Percentiles rank a stretch among this genome's conserved stretches.
These are phyloP conservation scores for Pseudocercospora fuligena DNA, from an alignment of 2,329 filamentous ascomycete species.

Conservation along the genomic window DNA sequence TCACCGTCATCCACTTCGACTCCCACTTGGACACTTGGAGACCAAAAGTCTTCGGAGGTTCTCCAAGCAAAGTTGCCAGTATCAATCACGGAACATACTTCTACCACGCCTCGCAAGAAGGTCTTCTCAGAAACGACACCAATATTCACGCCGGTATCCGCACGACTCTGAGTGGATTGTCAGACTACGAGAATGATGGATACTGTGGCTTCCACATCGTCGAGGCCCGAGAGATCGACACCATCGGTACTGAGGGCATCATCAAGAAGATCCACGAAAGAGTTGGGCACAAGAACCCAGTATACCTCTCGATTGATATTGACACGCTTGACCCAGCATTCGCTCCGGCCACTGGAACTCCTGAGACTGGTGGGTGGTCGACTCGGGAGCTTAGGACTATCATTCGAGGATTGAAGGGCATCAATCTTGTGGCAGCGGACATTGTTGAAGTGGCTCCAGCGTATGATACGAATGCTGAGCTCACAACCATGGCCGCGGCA, in stretches of 20 bases:
- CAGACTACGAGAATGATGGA: slow-evolving; percentile 83
- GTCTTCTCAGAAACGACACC: slow-evolving; percentile 77
- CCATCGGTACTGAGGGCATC: slow-evolving; percentile 70
- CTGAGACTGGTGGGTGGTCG: slow-evolving; percentile 77
- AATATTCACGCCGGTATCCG: slow-evolving; percentile 89
- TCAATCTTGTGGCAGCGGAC: slow-evolving; percentile 80
- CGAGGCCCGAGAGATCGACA: slow-evolving; percentile 73
- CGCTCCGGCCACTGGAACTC: slow-evolving; percentile 74
- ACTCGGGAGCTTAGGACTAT: slow-evolving; percentile 75
- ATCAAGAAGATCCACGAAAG: slow-evolving; percentile 76
- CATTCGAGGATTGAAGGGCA: slow-evolving; percentile 68
- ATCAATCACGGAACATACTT: slow-evolving; percentile 90
- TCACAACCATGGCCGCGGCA: slow-evolving; percentile 79
- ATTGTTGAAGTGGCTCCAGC: slow-evolving; percentile 87
- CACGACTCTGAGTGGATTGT: slow-evolving; percentile 77
- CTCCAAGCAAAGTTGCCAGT: slow-evolving; percentile 73
- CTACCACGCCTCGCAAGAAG: slow-evolving; percentile 79
- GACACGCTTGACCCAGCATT: slow-evolving; percentile 87
- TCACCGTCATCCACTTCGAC: slow-evolving; percentile 68
- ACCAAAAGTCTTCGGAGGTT: slow-evolving; percentile 85
- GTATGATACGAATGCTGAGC: slow-evolving; percentile 80
- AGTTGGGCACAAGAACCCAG: slow-evolving; percentile 68
- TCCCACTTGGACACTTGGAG: slow-evolving; percentile 68
- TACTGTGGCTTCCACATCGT: slow-evolving; percentile 85
- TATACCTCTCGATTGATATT: slow-evolving; percentile 85